phyloP scores from a whole-genome alignment of 331 rosid genomes.

The Cydonia oblonga region DNA sequence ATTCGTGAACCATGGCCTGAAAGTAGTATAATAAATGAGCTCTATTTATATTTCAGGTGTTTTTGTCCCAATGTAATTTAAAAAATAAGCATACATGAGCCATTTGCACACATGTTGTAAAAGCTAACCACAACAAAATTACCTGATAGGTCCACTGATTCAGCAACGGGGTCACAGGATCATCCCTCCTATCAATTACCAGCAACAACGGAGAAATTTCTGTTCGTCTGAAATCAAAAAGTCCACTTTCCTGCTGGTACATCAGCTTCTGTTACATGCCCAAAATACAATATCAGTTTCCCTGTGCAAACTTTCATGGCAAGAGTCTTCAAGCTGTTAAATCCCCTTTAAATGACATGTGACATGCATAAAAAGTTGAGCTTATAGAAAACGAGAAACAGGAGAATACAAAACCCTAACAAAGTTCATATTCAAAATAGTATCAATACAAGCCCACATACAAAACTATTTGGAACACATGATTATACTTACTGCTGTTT shows the following conservation, averaged over 20 bases:
- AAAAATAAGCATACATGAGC: neutral
- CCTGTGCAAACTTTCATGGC: neutral
- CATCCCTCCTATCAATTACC: conserved; percentile 93
- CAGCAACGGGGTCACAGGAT: conserved; percentile 78
- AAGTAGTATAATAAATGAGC: neutral
- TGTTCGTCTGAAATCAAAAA: conserved; percentile 78
- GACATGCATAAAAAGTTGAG: neutral
- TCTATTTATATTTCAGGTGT: neutral
- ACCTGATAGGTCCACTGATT: conserved; percentile 99
- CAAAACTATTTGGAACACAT: neutral
- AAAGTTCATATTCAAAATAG: neutral
- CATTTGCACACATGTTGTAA: conserved; percentile 5
- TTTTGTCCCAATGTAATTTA: neutral
- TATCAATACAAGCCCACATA: neutral
- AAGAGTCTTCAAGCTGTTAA: neutral
- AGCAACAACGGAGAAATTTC: conserved; percentile 82
- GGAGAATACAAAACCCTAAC: too few relatives aligned
- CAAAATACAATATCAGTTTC: conserved; percentile 5
- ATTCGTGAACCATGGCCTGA: conserved; percentile 97
- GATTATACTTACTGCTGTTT: conserved; percentile 57
- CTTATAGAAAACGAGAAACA: neutral
- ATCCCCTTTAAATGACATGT: neutral
- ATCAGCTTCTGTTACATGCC: conserved; percentile 66
- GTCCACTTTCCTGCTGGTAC: conserved; percentile 94
- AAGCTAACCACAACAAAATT: conserved; percentile 2